These are phyloP conservation scores for Erythrophleum fordii DNA, from an alignment of 306 rosid genomes.

Conservation along the genomic window DNA sequence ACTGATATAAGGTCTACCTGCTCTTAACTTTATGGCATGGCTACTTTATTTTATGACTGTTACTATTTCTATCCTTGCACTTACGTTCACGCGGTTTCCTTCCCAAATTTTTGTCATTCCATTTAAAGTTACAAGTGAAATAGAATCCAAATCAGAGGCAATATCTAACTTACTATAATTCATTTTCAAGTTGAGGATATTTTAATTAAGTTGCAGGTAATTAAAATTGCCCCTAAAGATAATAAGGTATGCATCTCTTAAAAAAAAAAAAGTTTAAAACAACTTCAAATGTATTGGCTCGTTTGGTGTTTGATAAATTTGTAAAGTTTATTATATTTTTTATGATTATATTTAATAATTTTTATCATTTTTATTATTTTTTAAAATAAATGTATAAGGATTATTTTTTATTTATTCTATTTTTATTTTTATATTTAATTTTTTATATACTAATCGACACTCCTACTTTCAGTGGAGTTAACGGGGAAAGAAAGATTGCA, in stretches of 20 bases:
- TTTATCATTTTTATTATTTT: too few relatives aligned
- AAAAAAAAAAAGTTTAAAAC: not conserved
- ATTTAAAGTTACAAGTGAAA: not conserved
- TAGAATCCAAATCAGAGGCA: constrained; percentile 14
- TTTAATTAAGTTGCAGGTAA: constrained; percentile 27
- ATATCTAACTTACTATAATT: not conserved
- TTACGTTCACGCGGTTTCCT: constrained; percentile 38
- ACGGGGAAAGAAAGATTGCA: constrained; percentile 26
- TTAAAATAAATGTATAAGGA: too few relatives aligned
- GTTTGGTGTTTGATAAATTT: too few relatives aligned
- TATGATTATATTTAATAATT: too few relatives aligned
- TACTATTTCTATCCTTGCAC: constrained; percentile 2
- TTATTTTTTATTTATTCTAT: too few relatives aligned
- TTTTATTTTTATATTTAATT: too few relatives aligned
- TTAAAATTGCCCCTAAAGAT: not conserved
- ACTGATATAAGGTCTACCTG: not conserved
- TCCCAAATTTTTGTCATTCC: constrained; percentile 5
- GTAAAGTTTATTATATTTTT: too few relatives aligned
- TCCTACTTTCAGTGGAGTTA: constrained; percentile 34
- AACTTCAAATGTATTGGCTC: too few relatives aligned
- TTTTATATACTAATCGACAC: too few relatives aligned
- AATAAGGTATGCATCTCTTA: not conserved
- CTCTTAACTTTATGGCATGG: not conserved
- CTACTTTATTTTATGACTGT: not conserved
- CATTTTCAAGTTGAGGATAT: too few relatives aligned